Evolutionary conservation across 2,329 filamentous ascomycete genomes (phyloP).

Genomic region (Scopulariopsis brevicaulis): DNA sequence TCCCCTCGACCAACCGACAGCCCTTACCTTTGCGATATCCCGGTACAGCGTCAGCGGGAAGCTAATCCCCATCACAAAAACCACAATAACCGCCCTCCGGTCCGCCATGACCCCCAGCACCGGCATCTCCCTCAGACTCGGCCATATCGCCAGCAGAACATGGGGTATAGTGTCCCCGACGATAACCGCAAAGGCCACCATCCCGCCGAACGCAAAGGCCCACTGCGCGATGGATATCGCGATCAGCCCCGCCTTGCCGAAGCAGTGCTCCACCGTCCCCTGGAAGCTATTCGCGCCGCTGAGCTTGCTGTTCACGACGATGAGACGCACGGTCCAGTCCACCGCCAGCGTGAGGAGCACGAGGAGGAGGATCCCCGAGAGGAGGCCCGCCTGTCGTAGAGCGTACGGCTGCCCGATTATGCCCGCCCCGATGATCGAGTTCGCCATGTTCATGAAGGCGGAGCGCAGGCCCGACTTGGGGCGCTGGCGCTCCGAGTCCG

Average conservation of each 20-base stretch:
- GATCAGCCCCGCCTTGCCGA: constrained; percentile 75
- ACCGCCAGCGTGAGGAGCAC: constrained; percentile 70
- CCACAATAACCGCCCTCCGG: constrained; percentile 71
- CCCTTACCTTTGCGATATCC: constrained; percentile 83
- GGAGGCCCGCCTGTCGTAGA: constrained; percentile 81
- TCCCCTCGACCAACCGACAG: background rate
- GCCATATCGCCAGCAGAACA: constrained; percentile 74
- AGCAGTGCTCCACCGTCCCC: constrained; percentile 91
- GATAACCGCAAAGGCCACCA: constrained; percentile 97
- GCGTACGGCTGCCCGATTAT: constrained; percentile 87
- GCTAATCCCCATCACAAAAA: constrained; percentile 77
- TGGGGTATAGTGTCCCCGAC: constrained; percentile 94
- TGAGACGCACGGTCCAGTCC: constrained; percentile 96
- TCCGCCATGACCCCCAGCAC: constrained; percentile 77
- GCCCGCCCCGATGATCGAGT: constrained; percentile 80
- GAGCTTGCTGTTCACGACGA: constrained; percentile 95
- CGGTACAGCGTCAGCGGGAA: constrained; percentile 88
- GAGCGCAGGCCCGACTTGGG: constrained; percentile 77
- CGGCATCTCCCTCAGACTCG: constrained; percentile 57
- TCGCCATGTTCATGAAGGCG: constrained; percentile 99
- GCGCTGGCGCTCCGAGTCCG: constrained; percentile 43
- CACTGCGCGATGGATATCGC: constrained; percentile 88
- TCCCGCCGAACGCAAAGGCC: constrained; percentile 97
- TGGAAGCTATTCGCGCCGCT: constrained; percentile 92
- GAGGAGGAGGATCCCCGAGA: constrained; percentile 69